Base-by-base conservation (phyloP, 2,329 filamentous ascomycete species). In the Geoglossum cookeanum region DNA sequence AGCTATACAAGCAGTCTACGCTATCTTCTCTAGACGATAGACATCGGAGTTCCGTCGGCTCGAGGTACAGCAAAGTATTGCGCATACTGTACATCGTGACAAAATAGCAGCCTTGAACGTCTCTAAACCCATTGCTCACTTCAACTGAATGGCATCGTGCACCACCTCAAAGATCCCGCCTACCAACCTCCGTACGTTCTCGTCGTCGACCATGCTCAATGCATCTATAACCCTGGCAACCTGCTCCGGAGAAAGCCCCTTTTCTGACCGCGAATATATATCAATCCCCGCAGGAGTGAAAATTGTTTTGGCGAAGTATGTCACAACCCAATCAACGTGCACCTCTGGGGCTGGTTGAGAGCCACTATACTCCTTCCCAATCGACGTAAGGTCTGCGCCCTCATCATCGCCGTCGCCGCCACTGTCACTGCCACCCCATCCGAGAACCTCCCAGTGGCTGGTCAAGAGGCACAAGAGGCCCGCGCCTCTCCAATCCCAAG, bases 231-330 rank as follows among this genome's bases (percentile, higher is more conserved):
- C 78, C 30, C 66, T 72, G 55, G 68, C 70, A 44, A 81, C 74
- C 56, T 80, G 78, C 65, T 72, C 75, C 58, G 76, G 70, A 57
- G 74, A 76, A 61, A 87, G 61, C 0, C 85, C 84, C 60, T 75
- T 77, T 55, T 70, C 75, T 15, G 76, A 73, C 62, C 84, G 75
- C 51, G 79, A 81, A 68, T 91, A 92, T 8, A 94, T 69, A 69
- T 94, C 88, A 33, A 94, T 65, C 0, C 88, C 88, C 58, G 87
- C 85, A 61, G 84, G 84, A 5, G 87, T 92, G 63, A 94, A 94
- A 49, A 90, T 63, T 29, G 86, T 94, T 65, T 85, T 83, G 61
- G 83, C 82, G 68, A 94, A 94, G 75, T 84, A 91, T 3, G 86
- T 94, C 13, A 94, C 85, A 1, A 79, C 80, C 85, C 86, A 94